Conservation (phyloP, 768 basidiomycete species). For the Melanogaster broomeanus region DNA sequence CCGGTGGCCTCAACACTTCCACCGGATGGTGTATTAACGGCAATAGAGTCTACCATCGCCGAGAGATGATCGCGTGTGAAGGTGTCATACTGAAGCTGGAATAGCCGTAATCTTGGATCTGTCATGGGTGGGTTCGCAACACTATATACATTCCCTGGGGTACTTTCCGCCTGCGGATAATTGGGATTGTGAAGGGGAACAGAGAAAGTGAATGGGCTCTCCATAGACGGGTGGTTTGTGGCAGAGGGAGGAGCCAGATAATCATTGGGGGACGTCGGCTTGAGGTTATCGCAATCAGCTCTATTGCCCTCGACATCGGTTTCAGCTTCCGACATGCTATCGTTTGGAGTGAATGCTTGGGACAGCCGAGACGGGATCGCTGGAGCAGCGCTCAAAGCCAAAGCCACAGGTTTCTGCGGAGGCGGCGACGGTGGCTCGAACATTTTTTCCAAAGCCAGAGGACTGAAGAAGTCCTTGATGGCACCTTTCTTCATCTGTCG, state of each 20-base stretch:
- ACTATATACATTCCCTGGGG: conserved; percentile 39
- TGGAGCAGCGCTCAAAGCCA: conserved; percentile 30
- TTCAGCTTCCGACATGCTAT: conserved; percentile 28
- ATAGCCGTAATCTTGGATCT: conserved; percentile 80
- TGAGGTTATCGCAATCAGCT: conserved; percentile 7
- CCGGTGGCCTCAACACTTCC: conserved; percentile 46
- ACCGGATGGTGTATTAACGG: conserved; percentile 70
- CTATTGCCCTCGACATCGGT: conserved; percentile 10
- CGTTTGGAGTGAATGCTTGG: conserved; percentile 36
- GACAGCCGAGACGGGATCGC: conserved; percentile 38
- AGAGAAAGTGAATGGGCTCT: conserved; percentile 75
- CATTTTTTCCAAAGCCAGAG: conserved; percentile 85
- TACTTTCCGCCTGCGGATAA: conserved; percentile 62
- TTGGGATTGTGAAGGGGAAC: conserved; percentile 48
- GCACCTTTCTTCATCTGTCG: conserved; percentile 51
- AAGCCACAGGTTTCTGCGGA: conserved; percentile 20
- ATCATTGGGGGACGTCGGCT: conserved; percentile 10
- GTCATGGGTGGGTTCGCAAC: conserved; percentile 41
- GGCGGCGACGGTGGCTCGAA: conserved; percentile 93
- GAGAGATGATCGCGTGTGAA: conserved; percentile 94
- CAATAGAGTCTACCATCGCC: conserved; percentile 92
- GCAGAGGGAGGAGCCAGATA: conserved; percentile 6
- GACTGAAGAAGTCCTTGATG: conserved; percentile 86
- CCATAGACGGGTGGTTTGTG: conserved; percentile 46
- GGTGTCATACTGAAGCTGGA: conserved; percentile 95